A percentile compares a stretch with the other conserved stretches of the same genome.
These are phyloP conservation scores for Musa acuminata DNA, from an alignment of 176 grass and related monocot genomes.

Conservation along the genomic window DNA sequence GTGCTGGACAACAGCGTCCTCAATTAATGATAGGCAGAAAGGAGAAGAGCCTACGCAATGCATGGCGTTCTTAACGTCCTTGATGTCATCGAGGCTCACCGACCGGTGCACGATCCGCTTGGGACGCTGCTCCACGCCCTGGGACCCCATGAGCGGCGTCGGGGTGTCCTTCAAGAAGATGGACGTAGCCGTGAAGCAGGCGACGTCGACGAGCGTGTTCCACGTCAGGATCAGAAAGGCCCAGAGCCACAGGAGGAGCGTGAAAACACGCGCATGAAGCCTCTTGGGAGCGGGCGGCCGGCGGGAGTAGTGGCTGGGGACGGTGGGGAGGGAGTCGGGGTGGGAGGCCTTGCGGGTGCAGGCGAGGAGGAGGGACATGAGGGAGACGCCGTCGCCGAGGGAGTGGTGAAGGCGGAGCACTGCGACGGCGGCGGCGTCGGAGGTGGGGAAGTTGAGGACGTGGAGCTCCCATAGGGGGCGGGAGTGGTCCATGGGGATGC, in stretches of 20 bases:
- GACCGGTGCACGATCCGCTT: conserved; percentile 72
- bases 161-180: conserved; percentile 51
- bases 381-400: conserved; percentile 81
- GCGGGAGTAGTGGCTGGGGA: conserved; percentile 18
- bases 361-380: conserved; percentile 74
- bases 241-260: conserved; percentile 36
- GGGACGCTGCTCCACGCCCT: conserved; percentile 45
- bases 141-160: conserved; percentile 40
- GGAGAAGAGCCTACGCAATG: conserved; percentile 55
- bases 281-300: conserved; percentile 14
- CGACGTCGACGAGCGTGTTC: conserved; percentile 60
- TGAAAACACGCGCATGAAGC: not conserved
- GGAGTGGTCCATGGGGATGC: conserved; percentile 41
- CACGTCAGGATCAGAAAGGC: conserved; percentile 43
- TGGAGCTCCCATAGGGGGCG: conserved; percentile 86
- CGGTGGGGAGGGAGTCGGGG: conserved; percentile 28
- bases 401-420: conserved; percentile 78
- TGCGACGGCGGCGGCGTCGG: conserved; percentile 34
- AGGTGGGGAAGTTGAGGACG: conserved; percentile 72
- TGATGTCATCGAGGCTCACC: conserved; percentile 65
- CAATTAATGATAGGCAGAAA: not conserved
- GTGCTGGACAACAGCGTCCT: too few species aligned
- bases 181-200: conserved; percentile 39
- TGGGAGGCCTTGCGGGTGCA: conserved; percentile 68
- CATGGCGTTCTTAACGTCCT: conserved; percentile 65